phyloP scores from a whole-genome alignment of 129 eudicot genomes.

The Lactuca saligna region DNA sequence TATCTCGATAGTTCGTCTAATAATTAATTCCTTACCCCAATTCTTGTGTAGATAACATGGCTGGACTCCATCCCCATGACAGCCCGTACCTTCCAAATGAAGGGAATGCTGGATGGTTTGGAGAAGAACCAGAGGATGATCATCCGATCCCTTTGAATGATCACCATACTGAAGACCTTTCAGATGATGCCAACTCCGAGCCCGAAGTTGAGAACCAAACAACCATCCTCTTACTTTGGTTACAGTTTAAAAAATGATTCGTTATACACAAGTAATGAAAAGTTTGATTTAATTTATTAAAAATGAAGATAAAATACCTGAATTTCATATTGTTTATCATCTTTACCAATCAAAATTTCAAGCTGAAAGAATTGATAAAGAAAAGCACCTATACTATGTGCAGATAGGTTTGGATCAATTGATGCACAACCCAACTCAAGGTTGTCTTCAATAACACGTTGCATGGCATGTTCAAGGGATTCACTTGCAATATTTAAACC shows the following conservation, averaged over 20 bases:
- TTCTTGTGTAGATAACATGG: too few species aligned
- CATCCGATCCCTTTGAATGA: too few species aligned
- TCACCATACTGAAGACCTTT: too few species aligned
- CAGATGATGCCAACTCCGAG: too few species aligned
- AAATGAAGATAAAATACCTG: conserved; percentile 43
- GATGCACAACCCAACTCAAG: conserved; percentile 61
- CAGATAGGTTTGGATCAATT: conserved; percentile 44
- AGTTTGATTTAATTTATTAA: too few species aligned
- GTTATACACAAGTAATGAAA: background rate
- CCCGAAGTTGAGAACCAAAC: background rate
- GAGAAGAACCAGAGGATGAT: too few species aligned
- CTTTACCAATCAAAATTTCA: conserved; percentile 39
- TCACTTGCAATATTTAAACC: conserved; percentile 38
- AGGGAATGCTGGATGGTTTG: too few species aligned
- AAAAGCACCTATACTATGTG: conserved; percentile 42
- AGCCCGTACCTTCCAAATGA: too few species aligned
- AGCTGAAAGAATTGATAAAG: conserved; percentile 38
- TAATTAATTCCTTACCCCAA: too few species aligned
- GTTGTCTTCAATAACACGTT: conserved; percentile 46
- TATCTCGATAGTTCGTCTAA: too few species aligned
- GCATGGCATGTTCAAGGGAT: conserved; percentile 23
- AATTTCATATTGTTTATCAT: conserved; percentile 46
- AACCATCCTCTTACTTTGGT: background rate
- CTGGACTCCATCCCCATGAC: too few species aligned
- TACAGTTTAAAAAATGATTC: too few species aligned